Conservation (phyloP, 1,284 basidiomycete species). For the Mycosarcoma maydis region DNA sequence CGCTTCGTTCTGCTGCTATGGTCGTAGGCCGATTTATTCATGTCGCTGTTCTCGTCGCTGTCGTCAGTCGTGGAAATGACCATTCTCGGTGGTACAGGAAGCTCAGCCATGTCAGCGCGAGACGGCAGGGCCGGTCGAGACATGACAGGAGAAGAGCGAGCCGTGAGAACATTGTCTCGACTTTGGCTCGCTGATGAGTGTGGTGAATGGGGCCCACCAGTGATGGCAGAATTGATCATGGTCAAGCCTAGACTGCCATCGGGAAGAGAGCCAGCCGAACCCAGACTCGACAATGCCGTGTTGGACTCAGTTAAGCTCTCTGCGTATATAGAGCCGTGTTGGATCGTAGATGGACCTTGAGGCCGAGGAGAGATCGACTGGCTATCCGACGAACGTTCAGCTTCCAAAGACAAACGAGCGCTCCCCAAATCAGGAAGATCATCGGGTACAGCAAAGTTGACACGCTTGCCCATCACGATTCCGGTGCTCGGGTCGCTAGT, state of each 20-base stretch:
- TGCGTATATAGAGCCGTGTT: slow-evolving; percentile 26
- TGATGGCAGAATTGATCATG: slow-evolving; percentile 44
- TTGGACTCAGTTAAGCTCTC: slow-evolving; percentile 52
- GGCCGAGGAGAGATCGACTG: slow-evolving; percentile 24
- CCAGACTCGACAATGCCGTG: slow-evolving; percentile 38
- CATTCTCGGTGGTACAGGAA: slow-evolving; percentile 34
- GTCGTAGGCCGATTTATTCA: slow-evolving; percentile 3
- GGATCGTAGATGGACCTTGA: background rate
- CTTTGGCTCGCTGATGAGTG: slow-evolving; percentile 18
- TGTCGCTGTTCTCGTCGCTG: slow-evolving; percentile 36
- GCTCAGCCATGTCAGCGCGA: background rate
- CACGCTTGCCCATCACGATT: slow-evolving; percentile 24
- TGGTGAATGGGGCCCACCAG: slow-evolving; percentile 33
- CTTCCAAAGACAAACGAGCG: slow-evolving; percentile 7
- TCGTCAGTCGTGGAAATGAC: slow-evolving; percentile 24
- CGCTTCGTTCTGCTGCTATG: slow-evolving; percentile 13
- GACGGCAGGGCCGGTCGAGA: slow-evolving; percentile 19
- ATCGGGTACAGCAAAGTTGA: slow-evolving; percentile 26
- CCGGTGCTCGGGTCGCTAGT: background rate
- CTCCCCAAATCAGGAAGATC: background rate
- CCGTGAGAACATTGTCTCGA: slow-evolving; percentile 25
- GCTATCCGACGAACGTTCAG: slow-evolving; percentile 15
- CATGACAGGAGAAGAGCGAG: slow-evolving; percentile 30
- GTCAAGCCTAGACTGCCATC: slow-evolving; percentile 43
- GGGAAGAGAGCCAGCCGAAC: slow-evolving; percentile 34